Percentiles rank a stretch among this genome's conserved stretches.
Evolutionary conservation across 768 basidiomycete species (phyloP).

Genomic region (Trametes gibbosa): DNA sequence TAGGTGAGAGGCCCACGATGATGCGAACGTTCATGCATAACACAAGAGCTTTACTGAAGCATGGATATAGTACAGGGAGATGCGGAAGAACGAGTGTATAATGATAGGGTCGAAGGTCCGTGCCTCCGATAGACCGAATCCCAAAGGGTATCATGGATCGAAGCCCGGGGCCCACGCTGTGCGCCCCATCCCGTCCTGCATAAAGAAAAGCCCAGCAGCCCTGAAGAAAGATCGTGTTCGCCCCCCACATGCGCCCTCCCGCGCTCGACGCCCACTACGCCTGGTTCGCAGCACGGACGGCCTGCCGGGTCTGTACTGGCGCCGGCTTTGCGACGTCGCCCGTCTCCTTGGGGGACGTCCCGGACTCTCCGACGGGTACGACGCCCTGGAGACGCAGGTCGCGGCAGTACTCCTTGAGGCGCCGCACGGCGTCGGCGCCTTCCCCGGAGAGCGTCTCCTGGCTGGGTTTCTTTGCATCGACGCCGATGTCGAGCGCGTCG

Average conservation of each 20-base stretch:
- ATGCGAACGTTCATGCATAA: background rate
- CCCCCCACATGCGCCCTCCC: background rate
- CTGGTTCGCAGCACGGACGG: background rate
- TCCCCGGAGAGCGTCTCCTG: slow-evolving; percentile 32
- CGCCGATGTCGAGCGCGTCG: slow-evolving; percentile 28
- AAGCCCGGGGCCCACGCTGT: background rate
- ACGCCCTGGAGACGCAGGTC: slow-evolving; percentile 39
- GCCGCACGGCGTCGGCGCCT: slow-evolving; percentile 43
- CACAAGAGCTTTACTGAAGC: background rate
- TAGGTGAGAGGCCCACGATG: slow-evolving; percentile 3
- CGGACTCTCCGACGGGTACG: background rate
- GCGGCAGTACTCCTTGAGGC: slow-evolving; percentile 48
- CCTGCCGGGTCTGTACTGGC: background rate
- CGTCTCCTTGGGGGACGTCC: background rate
- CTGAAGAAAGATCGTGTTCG: background rate
- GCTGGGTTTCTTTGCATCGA: slow-evolving; percentile 2
- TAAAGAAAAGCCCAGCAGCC: slow-evolving; percentile 4
- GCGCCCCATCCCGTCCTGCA: background rate
- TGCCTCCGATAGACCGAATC: slow-evolving; percentile 1
- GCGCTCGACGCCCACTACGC: background rate
- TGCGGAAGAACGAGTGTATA: slow-evolving; percentile 3
- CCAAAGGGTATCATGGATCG: slow-evolving; percentile 14
- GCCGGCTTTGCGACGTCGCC: slow-evolving; percentile 2
- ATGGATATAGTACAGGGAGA: slow-evolving; percentile 15
- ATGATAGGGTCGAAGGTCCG: slow-evolving; percentile 11